Evolutionary conservation across 768 basidiomycete species (phyloP).

Genomic region (Basidioascus undulatus): DNA sequence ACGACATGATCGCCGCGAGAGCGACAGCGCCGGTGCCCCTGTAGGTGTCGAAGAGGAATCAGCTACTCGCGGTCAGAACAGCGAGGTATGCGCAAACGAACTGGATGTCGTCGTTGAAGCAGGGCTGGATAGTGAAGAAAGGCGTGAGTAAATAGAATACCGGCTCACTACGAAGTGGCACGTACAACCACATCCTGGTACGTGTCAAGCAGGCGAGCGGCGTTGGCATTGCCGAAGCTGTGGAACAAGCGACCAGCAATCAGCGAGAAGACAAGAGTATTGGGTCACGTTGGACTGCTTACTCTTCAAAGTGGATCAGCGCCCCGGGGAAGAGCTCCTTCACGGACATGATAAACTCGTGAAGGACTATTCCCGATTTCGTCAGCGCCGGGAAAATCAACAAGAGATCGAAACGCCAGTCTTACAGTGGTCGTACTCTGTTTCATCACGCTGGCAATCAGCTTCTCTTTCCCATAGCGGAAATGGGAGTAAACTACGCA

Average conservation of each 20-base stretch:
- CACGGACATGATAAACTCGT: constrained; percentile 5
- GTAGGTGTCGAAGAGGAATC: neutral
- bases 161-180: too few species aligned
- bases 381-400: too few species aligned
- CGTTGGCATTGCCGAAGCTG: constrained; percentile 36
- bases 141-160: too few species aligned
- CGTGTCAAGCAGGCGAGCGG: constrained; percentile 37
- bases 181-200: too few species aligned
- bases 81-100: constrained; percentile 9
- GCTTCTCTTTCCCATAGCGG: too few species aligned
- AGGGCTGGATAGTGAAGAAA: constrained; percentile 36
- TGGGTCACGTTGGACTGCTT: neutral
- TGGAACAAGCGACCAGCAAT: too few species aligned
- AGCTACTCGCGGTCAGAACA: neutral
- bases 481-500: too few species aligned
- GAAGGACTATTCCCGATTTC: too few species aligned
- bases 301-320: constrained; percentile 48
- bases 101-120: constrained; percentile 70
- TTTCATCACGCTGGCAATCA: too few species aligned
- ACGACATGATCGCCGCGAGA: constrained; percentile 28
- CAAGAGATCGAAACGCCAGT: too few species aligned
- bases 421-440: too few species aligned
- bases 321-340: constrained; percentile 1
- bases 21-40: constrained; percentile 55
- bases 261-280: neutral